These are phyloP conservation scores for Furcasterigmium furcatum DNA, from an alignment of 2,329 filamentous ascomycete species.

Conservation along the genomic window DNA sequence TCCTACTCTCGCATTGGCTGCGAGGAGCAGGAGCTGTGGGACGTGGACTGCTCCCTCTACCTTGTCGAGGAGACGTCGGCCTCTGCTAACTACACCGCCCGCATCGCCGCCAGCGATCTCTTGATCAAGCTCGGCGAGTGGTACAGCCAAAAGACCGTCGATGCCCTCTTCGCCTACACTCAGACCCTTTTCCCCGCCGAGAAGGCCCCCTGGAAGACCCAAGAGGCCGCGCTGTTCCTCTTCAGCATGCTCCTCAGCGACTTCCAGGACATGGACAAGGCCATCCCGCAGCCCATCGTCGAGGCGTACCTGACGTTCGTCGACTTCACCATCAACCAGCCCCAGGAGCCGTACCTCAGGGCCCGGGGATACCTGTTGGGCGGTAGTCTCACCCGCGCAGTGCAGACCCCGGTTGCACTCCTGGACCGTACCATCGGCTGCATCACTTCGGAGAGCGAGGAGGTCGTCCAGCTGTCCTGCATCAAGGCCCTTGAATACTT, in stretches of 20 bases:
- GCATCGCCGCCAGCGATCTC: slow-evolving; percentile 88
- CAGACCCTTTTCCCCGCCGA: slow-evolving; percentile 65
- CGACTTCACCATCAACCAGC: slow-evolving; percentile 67
- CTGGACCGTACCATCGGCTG: slow-evolving; percentile 72
- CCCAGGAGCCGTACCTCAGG: slow-evolving; percentile 72
- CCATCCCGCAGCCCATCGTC: slow-evolving; percentile 66
- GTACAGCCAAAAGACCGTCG: slow-evolving; percentile 72
- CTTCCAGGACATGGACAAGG: slow-evolving; percentile 73
- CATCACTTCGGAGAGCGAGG: slow-evolving; percentile 72
- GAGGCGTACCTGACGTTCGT: slow-evolving; percentile 78
- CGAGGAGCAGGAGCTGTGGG: slow-evolving; percentile 94
- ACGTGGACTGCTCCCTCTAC: slow-evolving; percentile 94
- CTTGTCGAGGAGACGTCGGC: slow-evolving; percentile 93
- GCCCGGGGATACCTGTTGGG: slow-evolving; percentile 86
- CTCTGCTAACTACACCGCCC: slow-evolving; percentile 92
- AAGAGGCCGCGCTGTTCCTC: slow-evolving; percentile 81
- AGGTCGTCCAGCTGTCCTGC: slow-evolving; percentile 89
- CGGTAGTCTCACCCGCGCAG: slow-evolving; percentile 71
- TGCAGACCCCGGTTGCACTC: slow-evolving; percentile 59
- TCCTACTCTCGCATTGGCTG: slow-evolving; percentile 85
- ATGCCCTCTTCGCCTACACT: slow-evolving; percentile 75
- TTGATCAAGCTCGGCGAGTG: slow-evolving; percentile 91
- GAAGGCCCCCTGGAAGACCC: slow-evolving; percentile 53
- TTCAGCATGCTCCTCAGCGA: slow-evolving; percentile 82
- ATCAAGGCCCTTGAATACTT: slow-evolving; percentile 79